phyloP scores from a whole-genome alignment of 495 filamentous ascomycete genomes.

The Tuber borchii region DNA sequence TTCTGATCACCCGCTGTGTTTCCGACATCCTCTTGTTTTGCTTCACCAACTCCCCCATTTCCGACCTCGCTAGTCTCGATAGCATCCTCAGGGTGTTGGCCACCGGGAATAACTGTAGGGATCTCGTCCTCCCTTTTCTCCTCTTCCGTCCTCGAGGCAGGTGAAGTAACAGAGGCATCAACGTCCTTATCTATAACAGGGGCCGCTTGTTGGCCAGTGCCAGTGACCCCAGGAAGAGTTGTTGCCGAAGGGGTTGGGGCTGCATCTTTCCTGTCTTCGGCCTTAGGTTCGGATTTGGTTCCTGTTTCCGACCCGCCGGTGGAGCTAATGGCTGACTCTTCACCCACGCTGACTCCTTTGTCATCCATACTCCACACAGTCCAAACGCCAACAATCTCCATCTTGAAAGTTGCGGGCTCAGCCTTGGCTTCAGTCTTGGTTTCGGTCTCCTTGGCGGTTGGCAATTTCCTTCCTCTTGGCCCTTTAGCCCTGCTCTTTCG shows the following conservation, averaged over 20 bases:
- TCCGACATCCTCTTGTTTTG: constrained; percentile 6
- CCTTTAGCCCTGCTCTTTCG: constrained; percentile 85
- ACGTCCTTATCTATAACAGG: not conserved
- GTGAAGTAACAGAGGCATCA: not conserved
- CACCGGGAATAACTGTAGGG: constrained; percentile 7
- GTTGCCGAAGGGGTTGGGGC: constrained; percentile 8
- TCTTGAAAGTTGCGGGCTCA: not conserved
- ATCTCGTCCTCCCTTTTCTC: constrained; percentile 15
- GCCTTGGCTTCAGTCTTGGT: not conserved
- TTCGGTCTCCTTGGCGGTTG: constrained; percentile 23
- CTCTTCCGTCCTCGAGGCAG: constrained; percentile 3
- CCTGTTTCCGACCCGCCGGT: not conserved
- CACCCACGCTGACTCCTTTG: constrained; percentile 9
- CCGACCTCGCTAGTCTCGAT: not conserved
- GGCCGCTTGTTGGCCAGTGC: constrained; percentile 13
- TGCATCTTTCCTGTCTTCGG: not conserved
- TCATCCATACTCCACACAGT: constrained; percentile 35
- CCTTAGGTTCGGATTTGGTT: constrained; percentile 1
- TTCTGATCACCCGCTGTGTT: constrained; percentile 20
- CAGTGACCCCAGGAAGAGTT: constrained; percentile 19
- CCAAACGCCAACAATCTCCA: constrained; percentile 32
- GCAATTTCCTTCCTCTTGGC: constrained; percentile 59
- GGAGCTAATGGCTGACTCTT: not conserved
- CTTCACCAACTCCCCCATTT: not conserved
- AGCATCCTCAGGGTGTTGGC: constrained; percentile 29